These are phyloP conservation scores for Cutaneotrichosporon sp. DNA, from an alignment of 1,284 basidiomycete species.

Conservation along the genomic window DNA sequence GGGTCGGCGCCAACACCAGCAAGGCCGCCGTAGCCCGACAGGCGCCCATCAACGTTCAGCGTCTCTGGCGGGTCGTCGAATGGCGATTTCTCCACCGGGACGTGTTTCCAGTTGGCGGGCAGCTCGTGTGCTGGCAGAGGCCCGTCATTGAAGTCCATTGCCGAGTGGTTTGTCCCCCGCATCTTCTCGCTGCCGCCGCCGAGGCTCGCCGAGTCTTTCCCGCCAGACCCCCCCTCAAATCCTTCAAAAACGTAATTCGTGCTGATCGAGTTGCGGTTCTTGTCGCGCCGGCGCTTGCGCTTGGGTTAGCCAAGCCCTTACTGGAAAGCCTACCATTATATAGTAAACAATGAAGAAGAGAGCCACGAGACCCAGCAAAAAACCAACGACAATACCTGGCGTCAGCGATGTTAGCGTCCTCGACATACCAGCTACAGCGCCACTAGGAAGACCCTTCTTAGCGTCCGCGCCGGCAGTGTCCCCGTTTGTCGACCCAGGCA, in stretches of 20 bases:
- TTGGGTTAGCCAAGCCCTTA: neutral
- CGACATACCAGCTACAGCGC: too few species aligned
- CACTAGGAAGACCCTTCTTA: too few species aligned
- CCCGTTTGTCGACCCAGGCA: too few species aligned
- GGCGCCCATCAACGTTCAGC: neutral
- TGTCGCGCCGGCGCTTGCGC: neutral
- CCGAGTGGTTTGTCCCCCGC: constrained; percentile 15
- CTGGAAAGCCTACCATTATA: neutral
- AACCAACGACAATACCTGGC: too few species aligned
- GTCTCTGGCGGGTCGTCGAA: neutral
- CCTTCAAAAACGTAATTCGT: too few species aligned
- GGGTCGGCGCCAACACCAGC: neutral
- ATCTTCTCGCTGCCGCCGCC: constrained; percentile 2
- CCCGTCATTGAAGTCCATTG: constrained; percentile 16
- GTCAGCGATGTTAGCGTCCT: too few species aligned
- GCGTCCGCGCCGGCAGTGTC: too few species aligned
- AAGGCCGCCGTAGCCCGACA: neutral
- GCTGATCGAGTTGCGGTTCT: neutral
- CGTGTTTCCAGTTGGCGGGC: neutral
- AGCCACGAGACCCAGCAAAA: neutral
- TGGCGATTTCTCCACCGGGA: neutral
- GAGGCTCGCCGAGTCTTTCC: too few species aligned
- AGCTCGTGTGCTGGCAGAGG: neutral
- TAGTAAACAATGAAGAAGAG: neutral
- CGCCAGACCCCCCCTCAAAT: too few species aligned